A percentile compares a stretch with the other conserved stretches of the same genome.
These are phyloP conservation scores for Suillus plorans DNA, from an alignment of 768 basidiomycete species.

Conservation along the genomic window DNA sequence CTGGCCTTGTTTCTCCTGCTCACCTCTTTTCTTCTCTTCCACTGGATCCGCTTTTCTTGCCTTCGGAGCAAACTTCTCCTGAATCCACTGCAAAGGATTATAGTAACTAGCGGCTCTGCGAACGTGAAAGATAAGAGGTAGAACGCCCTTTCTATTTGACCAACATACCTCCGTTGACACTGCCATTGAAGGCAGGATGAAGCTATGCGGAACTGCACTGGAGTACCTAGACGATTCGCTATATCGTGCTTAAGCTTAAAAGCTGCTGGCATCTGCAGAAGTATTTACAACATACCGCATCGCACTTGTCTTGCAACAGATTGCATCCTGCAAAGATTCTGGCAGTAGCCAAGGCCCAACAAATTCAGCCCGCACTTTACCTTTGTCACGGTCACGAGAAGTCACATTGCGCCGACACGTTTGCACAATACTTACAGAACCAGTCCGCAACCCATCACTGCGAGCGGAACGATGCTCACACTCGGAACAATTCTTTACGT, in stretches of 20 bases:
- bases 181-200: slow-evolving; percentile 33
- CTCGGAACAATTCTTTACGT: slow-evolving; percentile 83
- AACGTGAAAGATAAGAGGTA: slow-evolving; percentile 3
- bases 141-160: background rate
- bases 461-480: slow-evolving; percentile 44
- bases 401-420: background rate
- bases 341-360: slow-evolving; percentile 9
- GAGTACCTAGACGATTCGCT: slow-evolving; percentile 15
- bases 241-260: slow-evolving; percentile 2
- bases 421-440: background rate
- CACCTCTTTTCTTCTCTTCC: slow-evolving; percentile 41
- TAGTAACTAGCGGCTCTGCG: slow-evolving; percentile 43
- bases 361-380: slow-evolving; percentile 16
- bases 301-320: slow-evolving; percentile 23
- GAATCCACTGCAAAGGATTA: slow-evolving; percentile 64
- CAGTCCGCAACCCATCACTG: slow-evolving; percentile 8
- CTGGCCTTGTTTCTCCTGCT: slow-evolving; percentile 38
- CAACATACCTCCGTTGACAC: slow-evolving; percentile 46
- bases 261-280: background rate
- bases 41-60: slow-evolving; percentile 45
- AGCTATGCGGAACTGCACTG: slow-evolving; percentile 16
- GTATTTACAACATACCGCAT: slow-evolving; percentile 20
- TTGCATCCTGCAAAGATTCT: slow-evolving; percentile 25
- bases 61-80: slow-evolving; percentile 53
- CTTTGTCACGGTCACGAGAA: slow-evolving; percentile 14